Evolutionary conservation across 2,329 filamentous ascomycete genomes (phyloP).

Genomic region (Fusarium sp.): DNA sequence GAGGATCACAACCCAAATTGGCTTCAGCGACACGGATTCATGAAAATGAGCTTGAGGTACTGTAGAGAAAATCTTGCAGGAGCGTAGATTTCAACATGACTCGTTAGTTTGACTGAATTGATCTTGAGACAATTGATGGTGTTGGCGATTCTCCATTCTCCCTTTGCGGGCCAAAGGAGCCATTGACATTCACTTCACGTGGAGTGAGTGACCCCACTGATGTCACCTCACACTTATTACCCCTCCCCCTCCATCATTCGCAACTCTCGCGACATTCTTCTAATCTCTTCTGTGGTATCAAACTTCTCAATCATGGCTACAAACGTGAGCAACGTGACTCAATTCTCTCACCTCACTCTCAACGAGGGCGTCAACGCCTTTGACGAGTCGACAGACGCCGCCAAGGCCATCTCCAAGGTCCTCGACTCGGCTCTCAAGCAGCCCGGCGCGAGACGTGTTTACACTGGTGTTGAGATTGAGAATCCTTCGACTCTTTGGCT

Average conservation of each 20-base stretch:
- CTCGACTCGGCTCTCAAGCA: constrained; percentile 37
- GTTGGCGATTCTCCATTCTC: constrained; percentile 22
- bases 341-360: constrained; percentile 37
- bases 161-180: constrained; percentile 36
- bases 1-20: constrained; percentile 46
- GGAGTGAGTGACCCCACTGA: constrained; percentile 17
- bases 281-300: not conserved
- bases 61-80: not conserved
- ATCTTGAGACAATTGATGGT: not conserved
- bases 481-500: constrained; percentile 40
- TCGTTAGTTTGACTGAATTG: not conserved
- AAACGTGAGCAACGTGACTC: constrained; percentile 36
- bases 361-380: constrained; percentile 33
- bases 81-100: not conserved
- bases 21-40: constrained; percentile 45
- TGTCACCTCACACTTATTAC: constrained; percentile 18
- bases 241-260: constrained; percentile 15
- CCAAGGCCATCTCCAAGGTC: constrained; percentile 27
- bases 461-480: constrained; percentile 42
- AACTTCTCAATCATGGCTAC: constrained; percentile 18
- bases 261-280: not conserved
- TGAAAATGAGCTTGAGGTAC: not conserved
- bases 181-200: constrained; percentile 11
- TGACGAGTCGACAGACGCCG: constrained; percentile 20
- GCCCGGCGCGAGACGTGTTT: constrained; percentile 39